Evolutionary conservation across 2,329 filamentous ascomycete species (phyloP), one percentile per base, ranked within the genome.

Genomic region (Ophiostoma australiae): DNA sequence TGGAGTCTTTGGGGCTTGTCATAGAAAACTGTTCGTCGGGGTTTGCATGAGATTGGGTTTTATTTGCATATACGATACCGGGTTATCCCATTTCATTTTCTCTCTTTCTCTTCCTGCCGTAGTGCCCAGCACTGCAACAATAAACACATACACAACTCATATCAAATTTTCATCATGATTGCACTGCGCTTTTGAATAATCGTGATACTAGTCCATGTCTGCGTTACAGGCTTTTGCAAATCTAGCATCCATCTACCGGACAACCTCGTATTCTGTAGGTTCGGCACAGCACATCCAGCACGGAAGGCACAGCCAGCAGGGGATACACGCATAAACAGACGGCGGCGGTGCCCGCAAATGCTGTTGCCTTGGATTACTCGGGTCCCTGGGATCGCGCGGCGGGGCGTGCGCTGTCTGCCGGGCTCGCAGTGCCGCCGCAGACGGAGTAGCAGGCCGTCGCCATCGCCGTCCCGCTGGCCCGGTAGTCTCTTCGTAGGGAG

Each of bases 1-100:
- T 27, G 73, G 73, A 72, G 72, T 73, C 44, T n/a, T 67, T 70
- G 71, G 68, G 33, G 58, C 17, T n/a, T 33, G 61, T 67, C 33
- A 70, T 58, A 67, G 52, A 48, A 44, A 6, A n/a, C n/a, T 37
- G 20, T 37, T 52, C 35, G 27, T 15, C 27, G 13, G 70, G 68
- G 13, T 48, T 70, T 69, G 58, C 58, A 65, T 65, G 6, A 35
- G 58, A 35, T 35, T 13, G 37, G 63, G 20, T 66, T 66, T 23
- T 31, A 17, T 65, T 39, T 69, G 69, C 69, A 70, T 67, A 67
- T 61, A 72, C 35, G 69, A 69, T 58, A 72, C 68, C 68, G 37
- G 65, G 27, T 55, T 71, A 66, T 52, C 58, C 33, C 55, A 20
- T 52, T 6, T 3, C 5, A 11, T 61, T 61, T 61, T 23, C 27